Conservation (phyloP, 441 rosid genomes). For the Jatropha podagrica region DNA sequence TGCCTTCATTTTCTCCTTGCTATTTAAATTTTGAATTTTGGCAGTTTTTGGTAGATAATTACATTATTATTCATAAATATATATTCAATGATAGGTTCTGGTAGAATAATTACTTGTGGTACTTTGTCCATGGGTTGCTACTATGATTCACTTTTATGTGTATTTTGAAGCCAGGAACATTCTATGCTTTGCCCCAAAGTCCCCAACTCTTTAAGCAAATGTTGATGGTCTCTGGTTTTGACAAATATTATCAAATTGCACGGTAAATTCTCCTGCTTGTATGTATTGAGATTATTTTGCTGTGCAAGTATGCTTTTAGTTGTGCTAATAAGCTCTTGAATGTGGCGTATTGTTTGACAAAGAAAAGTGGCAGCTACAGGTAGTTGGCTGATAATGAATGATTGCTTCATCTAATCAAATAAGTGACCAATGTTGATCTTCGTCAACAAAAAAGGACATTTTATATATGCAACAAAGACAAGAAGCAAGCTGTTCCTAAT, state of each 20-base stretch:
- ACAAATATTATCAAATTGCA: conserved; percentile 95
- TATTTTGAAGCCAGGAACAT: conserved; percentile 94
- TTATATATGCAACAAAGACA: background rate
- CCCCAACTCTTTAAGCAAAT: conserved; percentile 97
- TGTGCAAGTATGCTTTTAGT: background rate
- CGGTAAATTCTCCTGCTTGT: conserved; percentile 47
- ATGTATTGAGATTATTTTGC: background rate
- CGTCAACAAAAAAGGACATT: no score
- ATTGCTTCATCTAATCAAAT: no score
- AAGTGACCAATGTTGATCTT: no score
- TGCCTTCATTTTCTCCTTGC: background rate
- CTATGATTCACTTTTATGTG: conserved; percentile 44
- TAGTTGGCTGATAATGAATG: no score
- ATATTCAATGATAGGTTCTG: background rate
- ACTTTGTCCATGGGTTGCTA: conserved; percentile 27
- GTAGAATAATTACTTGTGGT: conserved; percentile 12
- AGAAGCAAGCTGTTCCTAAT: background rate
- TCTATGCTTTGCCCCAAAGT: conserved; percentile 97
- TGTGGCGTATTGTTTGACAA: background rate
- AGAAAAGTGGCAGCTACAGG: no score
- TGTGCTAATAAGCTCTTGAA: background rate
- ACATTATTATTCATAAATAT: background rate
- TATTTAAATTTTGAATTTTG: background rate
- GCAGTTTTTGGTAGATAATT: background rate
- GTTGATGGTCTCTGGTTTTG: conserved; percentile 98